Conservation (phyloP, 345 rosid genomes). For the Populus tremula region DNA sequence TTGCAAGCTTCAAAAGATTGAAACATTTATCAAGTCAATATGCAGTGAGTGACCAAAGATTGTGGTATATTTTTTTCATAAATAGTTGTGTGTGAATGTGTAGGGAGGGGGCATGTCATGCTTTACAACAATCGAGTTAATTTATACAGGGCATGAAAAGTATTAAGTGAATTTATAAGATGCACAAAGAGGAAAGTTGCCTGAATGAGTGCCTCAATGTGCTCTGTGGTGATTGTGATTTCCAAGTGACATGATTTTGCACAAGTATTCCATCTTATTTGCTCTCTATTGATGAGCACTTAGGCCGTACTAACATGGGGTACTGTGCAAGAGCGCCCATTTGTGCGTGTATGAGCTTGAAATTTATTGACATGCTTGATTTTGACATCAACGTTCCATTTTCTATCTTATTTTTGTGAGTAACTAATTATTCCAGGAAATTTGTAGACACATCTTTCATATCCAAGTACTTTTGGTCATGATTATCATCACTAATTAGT, state of each 20-base stretch:
- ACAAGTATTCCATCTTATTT: too few species aligned
- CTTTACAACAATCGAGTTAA: neutral
- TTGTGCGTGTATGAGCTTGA: neutral
- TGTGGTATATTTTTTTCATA: neutral
- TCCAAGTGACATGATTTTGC: too few species aligned
- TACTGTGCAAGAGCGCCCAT: neutral
- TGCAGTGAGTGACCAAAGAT: constrained; percentile 46
- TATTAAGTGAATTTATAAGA: neutral
- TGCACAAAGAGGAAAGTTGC: neutral
- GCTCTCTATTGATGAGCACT: too few species aligned
- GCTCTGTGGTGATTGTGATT: too few species aligned
- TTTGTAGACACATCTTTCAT: neutral
- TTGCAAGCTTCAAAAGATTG: constrained; percentile 90
- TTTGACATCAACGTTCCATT: neutral
- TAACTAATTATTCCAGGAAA: neutral
- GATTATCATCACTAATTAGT: neutral
- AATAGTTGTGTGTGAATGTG: neutral
- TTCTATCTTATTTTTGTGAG: neutral
- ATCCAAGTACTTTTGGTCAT: neutral
- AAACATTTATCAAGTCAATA: constrained; percentile 74
- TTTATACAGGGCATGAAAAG: neutral
- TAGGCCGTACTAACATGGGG: too few species aligned
- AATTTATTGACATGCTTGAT: neutral
- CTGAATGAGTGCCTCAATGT: neutral
- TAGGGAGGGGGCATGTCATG: neutral